phyloP scores from a whole-genome alignment of 2,329 filamentous ascomycete genomes.

The Cercospora janseana region DNA sequence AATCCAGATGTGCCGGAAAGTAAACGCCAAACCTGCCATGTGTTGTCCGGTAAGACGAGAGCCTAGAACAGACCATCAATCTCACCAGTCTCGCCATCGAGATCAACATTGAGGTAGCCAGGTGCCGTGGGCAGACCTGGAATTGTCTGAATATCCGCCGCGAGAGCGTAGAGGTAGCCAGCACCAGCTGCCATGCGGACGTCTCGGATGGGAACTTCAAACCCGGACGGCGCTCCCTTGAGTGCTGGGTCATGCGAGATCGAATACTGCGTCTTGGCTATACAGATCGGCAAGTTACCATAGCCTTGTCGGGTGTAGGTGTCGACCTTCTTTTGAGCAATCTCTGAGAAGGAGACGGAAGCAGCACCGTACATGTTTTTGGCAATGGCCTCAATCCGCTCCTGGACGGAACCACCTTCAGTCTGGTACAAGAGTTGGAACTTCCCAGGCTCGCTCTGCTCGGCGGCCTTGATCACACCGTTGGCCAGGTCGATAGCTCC shows the following conservation, averaged over 20 bases:
- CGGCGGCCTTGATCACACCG: conserved; percentile 76
- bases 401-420: conserved; percentile 69
- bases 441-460: conserved; percentile 71
- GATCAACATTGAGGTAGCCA: conserved; percentile 90
- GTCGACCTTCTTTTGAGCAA: conserved; percentile 94
- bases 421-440: conserved; percentile 84
- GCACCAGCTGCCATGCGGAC: conserved; percentile 91
- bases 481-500: conserved; percentile 87
- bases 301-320: conserved; percentile 91
- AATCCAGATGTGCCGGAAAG: neutral
- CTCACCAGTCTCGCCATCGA: conserved; percentile 53
- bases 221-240: conserved; percentile 92
- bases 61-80: conserved; percentile 75
- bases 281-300: conserved; percentile 88
- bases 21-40: neutral
- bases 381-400: conserved; percentile 87
- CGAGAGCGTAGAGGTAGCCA: conserved; percentile 90
- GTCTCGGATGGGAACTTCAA: conserved; percentile 91
- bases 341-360: conserved; percentile 86
- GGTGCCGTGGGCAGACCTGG: conserved; percentile 92
- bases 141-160: conserved; percentile 97
- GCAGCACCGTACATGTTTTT: conserved; percentile 92
- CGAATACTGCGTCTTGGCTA: conserved; percentile 98
- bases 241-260: conserved; percentile 87
- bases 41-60: neutral